Evolutionary conservation across 2,329 filamentous ascomycete genomes (phyloP), one percentile per base, ranked within the genome.

Genomic region (Sphaerulina vaccinii): DNA sequence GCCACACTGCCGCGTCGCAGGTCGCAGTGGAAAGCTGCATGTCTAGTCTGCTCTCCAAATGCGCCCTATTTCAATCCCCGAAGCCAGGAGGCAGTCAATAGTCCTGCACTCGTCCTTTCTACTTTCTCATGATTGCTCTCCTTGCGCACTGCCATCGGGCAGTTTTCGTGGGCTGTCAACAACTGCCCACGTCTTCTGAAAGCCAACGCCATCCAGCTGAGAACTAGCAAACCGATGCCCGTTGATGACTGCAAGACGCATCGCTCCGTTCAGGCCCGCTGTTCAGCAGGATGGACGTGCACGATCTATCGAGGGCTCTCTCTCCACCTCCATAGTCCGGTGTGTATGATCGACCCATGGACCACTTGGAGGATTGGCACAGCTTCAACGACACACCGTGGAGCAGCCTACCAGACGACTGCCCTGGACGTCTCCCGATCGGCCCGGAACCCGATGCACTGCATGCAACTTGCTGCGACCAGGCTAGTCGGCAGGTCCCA

Each of bases 11-110:
- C 67, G 58, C 56, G 56, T 60, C 60, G 59, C 57, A 58, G 68
- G 70, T 74, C 70, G 69, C 69, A 73, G 71, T 72, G 70, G 71
- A 64, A 70, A 70, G 71, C 71, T 74, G 72, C 73, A 74, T 71
- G 65, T 47, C 68, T 68, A 70, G 68, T 68, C 66, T 52, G 49
- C 50, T 69, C 67, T 66, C 52, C 70, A 61, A 68, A 73, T 68
- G 57, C 58, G 66, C 71, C 56, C 58, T 62, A 61, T 68, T 62
- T 71, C 72, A 59, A 55, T 54, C 47, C 55, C 51, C 53, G 57
- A 64, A 27, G 63, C 58, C 60, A 65, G 63, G 63, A 62, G 57
- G 52, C 38, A 47, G 41, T 41, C 23, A 45, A 21, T 19, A 37
- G 48, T 32, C 54, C 51, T 49, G 49, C 51, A 37, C 38, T 49